phyloP scores from a whole-genome alignment of 257 asterid genomes.

The Lavandula angustifolia region DNA sequence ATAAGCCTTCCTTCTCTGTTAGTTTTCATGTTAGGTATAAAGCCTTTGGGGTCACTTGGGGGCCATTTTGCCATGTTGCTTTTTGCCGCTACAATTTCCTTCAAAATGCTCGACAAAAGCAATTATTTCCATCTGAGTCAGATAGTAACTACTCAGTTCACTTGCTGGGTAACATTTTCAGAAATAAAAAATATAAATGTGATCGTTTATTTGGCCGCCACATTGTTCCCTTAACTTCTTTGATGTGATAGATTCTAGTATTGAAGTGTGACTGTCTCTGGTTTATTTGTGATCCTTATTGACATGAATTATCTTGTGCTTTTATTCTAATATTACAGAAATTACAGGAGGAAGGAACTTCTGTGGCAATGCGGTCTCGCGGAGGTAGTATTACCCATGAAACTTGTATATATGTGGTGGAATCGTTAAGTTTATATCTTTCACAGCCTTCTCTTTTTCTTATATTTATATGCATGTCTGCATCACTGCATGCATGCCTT shows the following conservation, averaged over 20 bases:
- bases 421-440: conserved; percentile 46
- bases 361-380: conserved; percentile 49
- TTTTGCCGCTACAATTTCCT: not conserved
- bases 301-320: conserved; percentile 11
- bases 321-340: conserved; percentile 39
- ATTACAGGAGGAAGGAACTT: conserved; percentile 47
- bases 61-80: not conserved
- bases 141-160: not conserved
- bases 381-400: conserved; percentile 44
- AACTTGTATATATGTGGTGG: conserved; percentile 46
- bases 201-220: not conserved
- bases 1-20: not conserved
- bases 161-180: not conserved
- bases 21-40: not conserved
- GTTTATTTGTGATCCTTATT: conserved; percentile 6
- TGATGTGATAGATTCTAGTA: conserved; percentile 2
- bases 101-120: conserved; percentile 10
- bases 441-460: not conserved
- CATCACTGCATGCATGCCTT: too few species aligned
- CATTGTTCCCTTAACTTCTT: not conserved
- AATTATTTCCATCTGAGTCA: not conserved
- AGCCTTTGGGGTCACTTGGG: not conserved
- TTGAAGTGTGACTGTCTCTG: not conserved
- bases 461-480: not conserved
- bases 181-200: not conserved